Conservation (phyloP, 2,329 filamentous ascomycete species). For the Pseudogymnoascus sp. region DNA sequence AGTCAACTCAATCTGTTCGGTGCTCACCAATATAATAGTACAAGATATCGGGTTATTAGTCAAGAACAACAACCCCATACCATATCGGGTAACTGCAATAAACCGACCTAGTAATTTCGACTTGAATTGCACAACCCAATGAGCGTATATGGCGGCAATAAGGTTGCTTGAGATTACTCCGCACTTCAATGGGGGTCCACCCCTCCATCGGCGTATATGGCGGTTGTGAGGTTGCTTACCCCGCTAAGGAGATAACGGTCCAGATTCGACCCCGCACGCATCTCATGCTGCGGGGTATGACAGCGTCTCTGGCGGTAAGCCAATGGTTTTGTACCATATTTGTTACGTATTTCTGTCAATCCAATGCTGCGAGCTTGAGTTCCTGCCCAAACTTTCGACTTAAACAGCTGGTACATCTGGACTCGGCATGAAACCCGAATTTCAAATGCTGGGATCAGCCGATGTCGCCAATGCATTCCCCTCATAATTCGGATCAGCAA, state of each 20-base stretch:
- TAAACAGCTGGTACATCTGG: not conserved
- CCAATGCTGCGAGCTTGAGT: not conserved
- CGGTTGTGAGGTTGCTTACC: not conserved
- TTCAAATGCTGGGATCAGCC: not conserved
- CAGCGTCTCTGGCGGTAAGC: not conserved
- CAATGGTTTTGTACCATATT: not conserved
- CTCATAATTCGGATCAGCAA: not conserved
- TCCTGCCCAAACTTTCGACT: not conserved
- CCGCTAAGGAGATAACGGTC: not conserved
- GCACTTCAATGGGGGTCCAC: not conserved
- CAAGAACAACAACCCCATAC: not conserved
- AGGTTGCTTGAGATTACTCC: not conserved
- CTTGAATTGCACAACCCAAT: not conserved
- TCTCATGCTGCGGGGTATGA: not conserved
- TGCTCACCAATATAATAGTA: not conserved
- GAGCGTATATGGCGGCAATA: not conserved
- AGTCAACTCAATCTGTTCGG: not conserved
- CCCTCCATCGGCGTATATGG: slow-evolving; percentile 8
- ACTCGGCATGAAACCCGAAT: not conserved
- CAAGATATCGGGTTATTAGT: not conserved
- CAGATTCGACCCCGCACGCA: not conserved
- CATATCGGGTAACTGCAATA: not conserved
- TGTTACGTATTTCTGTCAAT: not conserved
- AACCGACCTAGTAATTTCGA: not conserved
- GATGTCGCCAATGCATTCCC: not conserved